A percentile compares a stretch with the other conserved stretches of the same genome.
These are phyloP conservation scores for Yamadazyma aaseri DNA, from an alignment of 1,139 yeast species.

Conservation along the genomic window DNA sequence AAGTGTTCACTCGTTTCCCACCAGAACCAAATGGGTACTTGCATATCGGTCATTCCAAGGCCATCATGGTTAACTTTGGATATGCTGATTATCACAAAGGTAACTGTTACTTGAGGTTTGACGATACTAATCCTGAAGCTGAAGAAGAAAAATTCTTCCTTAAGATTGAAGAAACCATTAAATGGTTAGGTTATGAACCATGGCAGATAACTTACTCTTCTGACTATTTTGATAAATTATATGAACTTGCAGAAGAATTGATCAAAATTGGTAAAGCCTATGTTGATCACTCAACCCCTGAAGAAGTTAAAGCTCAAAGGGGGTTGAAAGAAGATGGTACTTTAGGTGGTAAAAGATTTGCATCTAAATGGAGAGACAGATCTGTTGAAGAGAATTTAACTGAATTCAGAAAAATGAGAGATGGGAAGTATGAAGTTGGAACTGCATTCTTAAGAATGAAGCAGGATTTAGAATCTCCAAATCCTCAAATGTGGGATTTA, in stretches of 20 bases:
- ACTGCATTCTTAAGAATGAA: conserved; percentile 96
- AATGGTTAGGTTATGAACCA: conserved; percentile 92
- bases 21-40: conserved; percentile 98
- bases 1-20: conserved; percentile 92
- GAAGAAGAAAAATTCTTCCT: conserved; percentile 91
- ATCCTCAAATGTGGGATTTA: conserved; percentile 99
- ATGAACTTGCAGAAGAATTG: conserved; percentile 80
- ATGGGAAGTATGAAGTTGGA: conserved; percentile 84
- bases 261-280: conserved; percentile 73
- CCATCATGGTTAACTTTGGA: conserved; percentile 95
- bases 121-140: conserved; percentile 98
- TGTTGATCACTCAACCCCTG: conserved; percentile 92
- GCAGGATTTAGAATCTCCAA: conserved; percentile 86
- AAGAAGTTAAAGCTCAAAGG: conserved; percentile 84
- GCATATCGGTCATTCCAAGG: conserved; percentile 97
- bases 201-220: conserved; percentile 94
- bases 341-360: conserved; percentile 85
- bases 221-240: conserved; percentile 88
- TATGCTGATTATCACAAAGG: conserved; percentile 86
- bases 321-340: conserved; percentile 92
- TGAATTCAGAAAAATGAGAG: conserved; percentile 88
- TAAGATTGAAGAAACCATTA: conserved; percentile 78
- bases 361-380: conserved; percentile 74
- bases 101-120: conserved; percentile 86
- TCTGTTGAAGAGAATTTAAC: conserved; percentile 69